phyloP scores from a whole-genome alignment of 1,284 basidiomycete genomes.

The Microstroma glucosiphilum region DNA sequence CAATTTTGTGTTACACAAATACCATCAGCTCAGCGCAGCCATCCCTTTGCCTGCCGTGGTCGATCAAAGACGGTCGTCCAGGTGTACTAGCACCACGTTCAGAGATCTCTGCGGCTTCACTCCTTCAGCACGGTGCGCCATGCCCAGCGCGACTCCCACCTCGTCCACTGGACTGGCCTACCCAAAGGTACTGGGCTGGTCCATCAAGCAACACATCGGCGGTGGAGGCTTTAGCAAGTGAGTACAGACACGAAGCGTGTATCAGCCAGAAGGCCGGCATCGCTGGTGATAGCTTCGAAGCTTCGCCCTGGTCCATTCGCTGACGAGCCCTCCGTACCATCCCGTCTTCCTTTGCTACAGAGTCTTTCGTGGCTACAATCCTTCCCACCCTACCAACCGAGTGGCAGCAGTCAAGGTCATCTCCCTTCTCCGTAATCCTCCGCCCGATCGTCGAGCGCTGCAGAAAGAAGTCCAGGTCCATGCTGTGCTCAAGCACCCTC shows the following conservation, averaged over 20 bases:
- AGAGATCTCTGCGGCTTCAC: not conserved
- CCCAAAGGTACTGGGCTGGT: conserved; percentile 42
- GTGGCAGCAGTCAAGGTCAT: conserved; percentile 49
- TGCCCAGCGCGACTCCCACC: conserved; percentile 21
- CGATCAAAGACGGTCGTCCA: no score
- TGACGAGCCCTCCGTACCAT: not conserved
- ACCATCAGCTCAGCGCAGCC: no score
- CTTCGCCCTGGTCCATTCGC: no score
- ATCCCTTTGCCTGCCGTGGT: no score
- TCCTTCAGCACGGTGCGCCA: not conserved
- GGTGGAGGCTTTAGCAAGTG: conserved; percentile 44
- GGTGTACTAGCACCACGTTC: no score
- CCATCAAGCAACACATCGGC: conserved; percentile 45
- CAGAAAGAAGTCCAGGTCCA: conserved; percentile 92
- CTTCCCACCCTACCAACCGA: conserved; percentile 23
- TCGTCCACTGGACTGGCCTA: conserved; percentile 46
- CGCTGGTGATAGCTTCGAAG: no score
- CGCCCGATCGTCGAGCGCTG: conserved; percentile 46
- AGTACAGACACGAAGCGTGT: not conserved
- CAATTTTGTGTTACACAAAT: no score
- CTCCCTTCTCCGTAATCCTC: conserved; percentile 36
- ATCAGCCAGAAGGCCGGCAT: no score
- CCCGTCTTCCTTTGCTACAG: conserved; percentile 18
- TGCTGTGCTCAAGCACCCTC: conserved; percentile 68
- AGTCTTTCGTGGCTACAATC: conserved; percentile 45